Base-by-base conservation (phyloP, 306 rosid species). In the Alnus glutinosa region DNA sequence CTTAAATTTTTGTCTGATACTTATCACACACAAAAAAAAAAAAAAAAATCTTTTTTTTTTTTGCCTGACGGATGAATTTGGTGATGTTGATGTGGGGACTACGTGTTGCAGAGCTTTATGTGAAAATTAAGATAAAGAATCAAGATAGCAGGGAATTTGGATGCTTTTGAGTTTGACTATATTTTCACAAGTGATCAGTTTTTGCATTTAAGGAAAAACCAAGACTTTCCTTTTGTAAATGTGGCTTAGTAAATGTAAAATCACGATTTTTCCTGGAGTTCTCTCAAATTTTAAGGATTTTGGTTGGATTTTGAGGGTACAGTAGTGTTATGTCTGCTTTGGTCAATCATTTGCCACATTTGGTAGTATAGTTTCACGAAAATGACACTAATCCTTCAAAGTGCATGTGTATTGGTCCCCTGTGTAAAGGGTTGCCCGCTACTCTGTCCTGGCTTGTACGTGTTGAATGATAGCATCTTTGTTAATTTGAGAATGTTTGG, bases 401-500 rank as follows among this genome's bases (percentile, higher is more conserved):
- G 61, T 75, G 55, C 70, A 54, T 10, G 8, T 4, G 9, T 19
- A 64, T 63, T 63, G 46, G 47, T 69, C 44, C 30, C 19, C 42
- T 46, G 74, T 57, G 23, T 57, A 50, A 1, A 30, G 15, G 69
- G 79, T 15, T 72, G 34, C 5, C 6, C 32, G 19, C 11, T 30
- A 46, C 61, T 75, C 58, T 18, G 3, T 16, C 23, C 58, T n/a
- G 52, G 74, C 16, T 30, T 13, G 0, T 75, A 15, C n/a, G 4
- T 69, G 74, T 67, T 16, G 70, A 44, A n/a, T 75, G 13, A 18
- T 67, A 0, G 73, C 9, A 14, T 72, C 54, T 49, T 59, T 58
- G 51, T 73, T 39, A 72, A 37, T 28, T 14, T 51, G 79, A 18
- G 16, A 46, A 57, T 73, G 77, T 84, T 68, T 67, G 16, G 50